Evolutionary conservation across 2,329 filamentous ascomycete genomes (phyloP), one percentile per base, ranked within the genome.

Genomic region (Trichoderma atroviride): DNA sequence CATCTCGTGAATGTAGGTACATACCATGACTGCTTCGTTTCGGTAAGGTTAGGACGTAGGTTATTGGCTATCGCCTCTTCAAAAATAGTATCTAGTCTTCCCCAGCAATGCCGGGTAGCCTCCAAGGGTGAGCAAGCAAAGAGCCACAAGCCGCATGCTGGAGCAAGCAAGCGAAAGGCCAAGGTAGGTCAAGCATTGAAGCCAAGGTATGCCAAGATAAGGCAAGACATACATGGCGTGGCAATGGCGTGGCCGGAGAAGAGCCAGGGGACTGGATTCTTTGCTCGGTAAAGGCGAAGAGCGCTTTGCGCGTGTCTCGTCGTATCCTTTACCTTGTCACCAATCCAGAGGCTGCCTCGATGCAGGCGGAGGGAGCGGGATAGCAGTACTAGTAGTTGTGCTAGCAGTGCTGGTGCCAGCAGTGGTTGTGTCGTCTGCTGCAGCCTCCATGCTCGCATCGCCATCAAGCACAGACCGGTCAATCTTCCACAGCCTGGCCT

Each of bases 281-380:
- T 27, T 35, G 19, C 11, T 24, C 35, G 27, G 27, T 29, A n/a
- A 50, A 24, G 13, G 27, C 52, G 27, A 11, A 19, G 35, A 24
- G 63, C 29, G 50, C 27, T 6, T n/a, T 31, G 52, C 19, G 22
- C 27, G 14, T 35, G 43, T 29, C 58, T 37, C 24, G 22, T 35
- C 11, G 33, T 35, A 35, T 35, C 33, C 22, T 50, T 50, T 10
- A 4, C 19, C 29, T 37, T 10, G 4, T 81, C 75, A 82, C 81
- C 81, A 82, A 66, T 82, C 81, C 58, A 82, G 58, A 3, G 76
- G 76, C 68, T 79, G 78, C 71, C 75, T 78, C 9, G 75, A 78
- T 16, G 75, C 70, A 56, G 74, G 24, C n/a, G 66, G 40, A 29
- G 64, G 56, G 11, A 60, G 57, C 13, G 66, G 24, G 5, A 68